Evolutionary conservation across 2,329 filamentous ascomycete genomes (phyloP), one percentile per base, ranked within the genome.

Genomic region (Tolypocladium cylindrosporum): DNA sequence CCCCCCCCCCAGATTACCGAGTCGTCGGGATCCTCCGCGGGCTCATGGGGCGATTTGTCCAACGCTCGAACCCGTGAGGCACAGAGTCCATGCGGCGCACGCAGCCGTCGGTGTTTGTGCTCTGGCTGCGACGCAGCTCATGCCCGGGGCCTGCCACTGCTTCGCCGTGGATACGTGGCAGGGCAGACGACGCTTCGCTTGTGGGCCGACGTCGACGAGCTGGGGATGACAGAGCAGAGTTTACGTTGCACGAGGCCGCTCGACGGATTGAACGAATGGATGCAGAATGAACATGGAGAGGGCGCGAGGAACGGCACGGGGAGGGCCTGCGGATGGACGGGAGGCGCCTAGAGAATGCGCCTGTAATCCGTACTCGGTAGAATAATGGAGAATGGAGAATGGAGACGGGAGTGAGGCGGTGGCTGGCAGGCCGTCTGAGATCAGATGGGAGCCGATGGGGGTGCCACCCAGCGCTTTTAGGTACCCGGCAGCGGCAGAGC

Each of bases 71-170:
- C 8, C 11, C 13, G 40, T 27, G 53, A 36, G 10, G 36, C n/a
- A 21, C 57, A 14, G 27, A 11, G 57, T 52, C 53, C 57, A 58
- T 58, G 31, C 39, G 57, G 52, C 53, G 37, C 6, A n/a, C 34
- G 21, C 36, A 31, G 43, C 36, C 24, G 45, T 48, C 24, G 14
- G 24, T n/a, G 37, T 5, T 24, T 37, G 37, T 19, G 37, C 37
- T 10, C 21, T 13, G 21, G 55, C 56, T 48, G 41, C 56, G 40
- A 37, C 36, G 56, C 41, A 57, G 56, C 56, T 45, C 50, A 57
- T 54, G 24, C n/a, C 27, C 43, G 31, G 19, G n/a, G 19, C 9
- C 2, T 21, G 34, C 48, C 31, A 13, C 19, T 51, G 27, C 31
- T 36, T 36, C 5, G 31, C 9, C n/a, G 48, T 21, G 48, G n/a